Conservation (phyloP, 768 basidiomycete species). For the Sporobolomyces roseus region DNA sequence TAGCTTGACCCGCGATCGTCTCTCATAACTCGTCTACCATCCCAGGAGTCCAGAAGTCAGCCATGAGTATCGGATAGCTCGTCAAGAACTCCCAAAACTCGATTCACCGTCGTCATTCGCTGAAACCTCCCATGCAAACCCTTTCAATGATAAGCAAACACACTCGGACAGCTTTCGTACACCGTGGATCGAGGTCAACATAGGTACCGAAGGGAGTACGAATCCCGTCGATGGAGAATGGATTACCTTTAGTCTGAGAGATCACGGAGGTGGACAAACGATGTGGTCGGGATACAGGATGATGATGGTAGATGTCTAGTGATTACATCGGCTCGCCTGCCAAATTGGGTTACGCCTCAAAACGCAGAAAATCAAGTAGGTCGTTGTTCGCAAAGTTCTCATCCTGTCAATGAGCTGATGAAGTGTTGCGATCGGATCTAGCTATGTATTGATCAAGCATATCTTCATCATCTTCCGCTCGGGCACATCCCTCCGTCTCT, state of each 20-base stretch:
- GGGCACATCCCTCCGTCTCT: conserved; percentile 70
- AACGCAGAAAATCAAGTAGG: conserved; percentile 91
- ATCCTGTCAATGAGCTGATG: conserved; percentile 2
- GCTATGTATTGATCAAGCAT: conserved; percentile 85
- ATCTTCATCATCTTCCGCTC: conserved; percentile 81
- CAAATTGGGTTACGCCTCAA: conserved; percentile 82
- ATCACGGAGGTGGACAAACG: conserved; percentile 71
- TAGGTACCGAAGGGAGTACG: conserved; percentile 90
- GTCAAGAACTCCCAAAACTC: too few species aligned
- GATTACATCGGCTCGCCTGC: conserved; percentile 85
- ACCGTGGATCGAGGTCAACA: conserved; percentile 63
- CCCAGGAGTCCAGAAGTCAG: too few species aligned
- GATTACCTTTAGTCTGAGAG: conserved; percentile 89
- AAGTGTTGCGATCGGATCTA: conserved; percentile 45
- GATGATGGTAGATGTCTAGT: conserved; percentile 83
- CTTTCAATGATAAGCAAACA: conserved; percentile 17
- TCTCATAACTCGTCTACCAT: too few species aligned
- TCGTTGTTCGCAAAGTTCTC: conserved; percentile 39
- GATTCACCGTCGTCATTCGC: too few species aligned
- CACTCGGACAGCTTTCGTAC: too few species aligned
- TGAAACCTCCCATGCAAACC: too few species aligned
- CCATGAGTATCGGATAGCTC: too few species aligned
- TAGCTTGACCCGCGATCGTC: too few species aligned
- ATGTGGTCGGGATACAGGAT: conserved; percentile 64
- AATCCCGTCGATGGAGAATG: conserved; percentile 99